Base-by-base conservation (phyloP, 768 basidiomycete genomes). In the Gautieria morchelliformis region DNA sequence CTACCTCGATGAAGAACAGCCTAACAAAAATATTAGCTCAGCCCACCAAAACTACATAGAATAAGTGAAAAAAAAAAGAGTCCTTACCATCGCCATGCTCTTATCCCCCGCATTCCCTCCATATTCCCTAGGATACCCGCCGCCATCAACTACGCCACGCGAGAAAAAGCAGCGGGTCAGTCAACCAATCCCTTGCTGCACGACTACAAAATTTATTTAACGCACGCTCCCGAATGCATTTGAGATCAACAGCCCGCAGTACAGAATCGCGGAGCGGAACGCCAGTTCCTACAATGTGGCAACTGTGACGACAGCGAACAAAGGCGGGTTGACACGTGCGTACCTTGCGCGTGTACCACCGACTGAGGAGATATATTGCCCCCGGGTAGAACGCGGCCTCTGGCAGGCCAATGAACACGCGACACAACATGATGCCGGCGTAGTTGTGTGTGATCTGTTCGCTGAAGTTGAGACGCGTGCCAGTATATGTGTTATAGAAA, bases 51-150 rank as follows among this genome's bases (percentile, higher is more conserved):
- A 20, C 17, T 2, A 19, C 2, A 35, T 3, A 8, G 19, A 40
- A 19, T 22, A 52, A 8, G n/a, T n/a, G 19, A 24, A 17, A 2
- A 20, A 35, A 40, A n/a, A 24, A 17, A 12, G 15, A n/a, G 27
- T 27, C 27, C 72, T 59, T 59, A 82, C 83, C 81, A 89, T 72
- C 83, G 64, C 87, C 87, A 89, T 12, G 83, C 85, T 30, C 81
- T 66, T 44, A 85, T 81, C 1, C 85, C 86, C 4, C 78, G 71
- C 52, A 74, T 75, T 1, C 84, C 85, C 60, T 89, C 78, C 85
- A 89, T 84, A 44, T 74, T 76, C 1, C 74, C 71, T 15, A 91
- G 74, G 53, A 89, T 84, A 10, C 84, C 87, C n/a, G 86, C 86
- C 14, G 85, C 88, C 64, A 88, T 79, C 7, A 87, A 66, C 80